Base-by-base conservation (phyloP, 75 land plant species). In the Chamaecyparis obtusa region DNA sequence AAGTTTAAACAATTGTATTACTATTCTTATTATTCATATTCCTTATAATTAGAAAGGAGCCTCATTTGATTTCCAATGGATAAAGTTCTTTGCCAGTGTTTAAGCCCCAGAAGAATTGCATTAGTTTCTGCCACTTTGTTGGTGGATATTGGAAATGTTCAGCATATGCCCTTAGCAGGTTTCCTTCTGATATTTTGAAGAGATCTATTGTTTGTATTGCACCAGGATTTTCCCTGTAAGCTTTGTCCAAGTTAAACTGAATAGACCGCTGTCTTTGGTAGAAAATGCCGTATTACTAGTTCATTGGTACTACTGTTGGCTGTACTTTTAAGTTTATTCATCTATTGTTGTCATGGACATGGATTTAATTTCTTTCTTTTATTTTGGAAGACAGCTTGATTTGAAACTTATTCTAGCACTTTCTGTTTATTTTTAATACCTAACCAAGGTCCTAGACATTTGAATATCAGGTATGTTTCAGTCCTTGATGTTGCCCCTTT, bases 401-500 rank as follows among this genome's bases (percentile, higher is more conserved):
- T 64, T 64, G 69, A 64, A 64, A 64, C n/a, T 64, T 64, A 64
- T 64, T 64, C 46, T 44, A n/a, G 83, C 27, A 14, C 9, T 44
- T 46, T 41, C 1, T 46, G 46, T 81, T 46, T 81, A 37, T 41
- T 41, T 81, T 19, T 81, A 46, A 16, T 74, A 5, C 27, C 83
- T 81, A 24, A 81, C 83, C 83, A 51, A 51, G 55, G 55, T 51
- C 55, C 16, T 44, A 81, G 30, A 81, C 10, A 71, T 44, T 81
- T 39, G 48, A 30, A 82, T 86, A 86, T 36, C 92, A 98, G 99
- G 90, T 98, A 95, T 92, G 97, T 97, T 19, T 92, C 94, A 4
- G 90, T 95, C 57, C 88, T 98, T 81, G 96, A 98, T 88, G 99
- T 95, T 27, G 84, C 92, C 41, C 88, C 97, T 46, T 87, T 97